A percentile compares a stretch with the other conserved stretches of the same genome.
These are phyloP conservation scores for Diaporthe caulivora DNA, from an alignment of 2,329 filamentous ascomycete species.

Conservation along the genomic window DNA sequence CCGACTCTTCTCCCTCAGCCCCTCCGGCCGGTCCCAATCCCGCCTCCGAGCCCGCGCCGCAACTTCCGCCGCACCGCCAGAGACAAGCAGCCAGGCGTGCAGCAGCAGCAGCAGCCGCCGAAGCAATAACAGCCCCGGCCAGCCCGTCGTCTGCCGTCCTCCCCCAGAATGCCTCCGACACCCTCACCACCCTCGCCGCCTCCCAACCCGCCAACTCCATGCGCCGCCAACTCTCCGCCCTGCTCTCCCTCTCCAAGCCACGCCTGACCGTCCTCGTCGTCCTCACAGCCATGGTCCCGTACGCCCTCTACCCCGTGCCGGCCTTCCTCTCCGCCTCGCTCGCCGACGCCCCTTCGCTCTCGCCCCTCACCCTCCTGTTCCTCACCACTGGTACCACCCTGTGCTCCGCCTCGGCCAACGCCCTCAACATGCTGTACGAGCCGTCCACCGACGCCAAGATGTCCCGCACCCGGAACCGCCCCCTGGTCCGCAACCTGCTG, in stretches of 20 bases:
- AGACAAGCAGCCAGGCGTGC: constrained; percentile 45
- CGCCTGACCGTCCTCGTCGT: constrained; percentile 92
- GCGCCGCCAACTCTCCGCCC: constrained; percentile 79
- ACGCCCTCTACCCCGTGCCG: constrained; percentile 93
- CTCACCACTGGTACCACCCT: constrained; percentile 90
- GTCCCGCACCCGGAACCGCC: constrained; percentile 91
- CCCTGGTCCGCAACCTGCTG: constrained; percentile 85
- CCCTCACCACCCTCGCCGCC: constrained; percentile 65
- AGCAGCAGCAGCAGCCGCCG: constrained; percentile 33
- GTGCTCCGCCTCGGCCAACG: constrained; percentile 91
- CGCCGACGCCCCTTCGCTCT: constrained; percentile 81
- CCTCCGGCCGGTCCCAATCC: neutral
- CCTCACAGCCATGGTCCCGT: constrained; percentile 89
- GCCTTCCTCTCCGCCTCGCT: constrained; percentile 78
- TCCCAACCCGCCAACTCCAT: constrained; percentile 63
- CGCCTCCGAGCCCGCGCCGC: constrained; percentile 8
- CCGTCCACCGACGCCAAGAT: constrained; percentile 90
- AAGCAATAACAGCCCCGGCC: neutral
- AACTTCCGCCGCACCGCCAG: constrained; percentile 46
- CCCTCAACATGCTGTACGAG: constrained; percentile 98
- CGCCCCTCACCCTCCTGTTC: constrained; percentile 91
- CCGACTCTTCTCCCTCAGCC: constrained; percentile 27
- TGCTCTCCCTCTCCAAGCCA: constrained; percentile 94
- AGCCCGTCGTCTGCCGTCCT: constrained; percentile 41
- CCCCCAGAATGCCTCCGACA: constrained; percentile 60